Base-by-base conservation (phyloP, 129 eudicot genomes). In the Artemisia annua region DNA sequence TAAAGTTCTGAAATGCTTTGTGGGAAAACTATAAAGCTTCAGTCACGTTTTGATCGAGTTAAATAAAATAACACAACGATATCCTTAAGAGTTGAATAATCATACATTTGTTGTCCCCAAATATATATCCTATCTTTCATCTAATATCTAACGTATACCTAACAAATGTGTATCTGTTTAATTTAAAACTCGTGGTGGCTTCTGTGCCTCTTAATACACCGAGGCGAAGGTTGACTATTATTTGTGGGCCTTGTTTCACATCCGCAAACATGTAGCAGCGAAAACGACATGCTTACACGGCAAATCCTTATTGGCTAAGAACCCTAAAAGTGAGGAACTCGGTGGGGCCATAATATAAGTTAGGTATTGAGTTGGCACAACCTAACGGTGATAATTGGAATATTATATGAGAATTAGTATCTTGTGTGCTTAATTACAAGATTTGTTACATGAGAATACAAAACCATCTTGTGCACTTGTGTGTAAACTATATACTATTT, bases 281-380 rank as follows among this genome's bases (percentile, higher is more conserved):
- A 67, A 49, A 48, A 2, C 14, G 58, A 20, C 46, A 46, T 66
- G 15, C 44, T 67, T 49, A 3, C 43, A 11, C 44, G 71, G 71
- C 71, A 67, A 48, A 5, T 15, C 14, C 19, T 11, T 48, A 67
- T 67, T 67, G 71, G 71, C 71, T 48, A 10, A 4, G 3, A 67
- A 20, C 54, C 71, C 71, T 22, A 4, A 48, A 26, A 48, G 43
- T 48, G 32, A 20, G 71, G 71, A 67, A 22, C 14, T 18, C 2
- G 18, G 17, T 20, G 54, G 49, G 54, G 22, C 35, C 71, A 13
- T 48, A 48, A 46, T 48, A 11, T 4, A 46, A 67, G 71, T 67
- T 48, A 67, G 71, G 57, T 67, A 50, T 14, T 48, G 35, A 67
- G 71, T 67, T 51, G 71, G 71, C 32, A 19, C 12, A 17, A 46